Evolutionary conservation across 129 eudicot species (phyloP), one percentile per base, ranked within the genome.

Genomic region (Tagetes patula): DNA sequence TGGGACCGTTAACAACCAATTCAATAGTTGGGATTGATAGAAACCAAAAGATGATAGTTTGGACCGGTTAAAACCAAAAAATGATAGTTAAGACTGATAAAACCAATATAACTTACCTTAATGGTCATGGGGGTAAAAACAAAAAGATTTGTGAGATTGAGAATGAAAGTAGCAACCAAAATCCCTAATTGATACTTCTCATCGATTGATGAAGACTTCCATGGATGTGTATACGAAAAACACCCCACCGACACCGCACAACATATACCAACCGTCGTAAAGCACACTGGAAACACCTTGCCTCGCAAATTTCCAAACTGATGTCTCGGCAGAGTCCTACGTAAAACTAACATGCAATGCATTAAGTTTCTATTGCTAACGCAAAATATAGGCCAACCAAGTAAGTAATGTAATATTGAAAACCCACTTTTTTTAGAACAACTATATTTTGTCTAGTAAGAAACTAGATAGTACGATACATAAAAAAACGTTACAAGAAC

Each of bases 251-350:
- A 77, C 55, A 87, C 84, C 20, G 96, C 98, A 84, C 96, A 94
- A 66, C 96, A 94, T 50, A 86, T 87, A 9, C 98, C 96, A 41
- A 90, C 98, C 96, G 90, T 67, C 39, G 87, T 84, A 52, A 94
- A 94, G 70, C 90, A 94, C 1, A 96, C 98, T 56, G 98, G 96
- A 72, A 94, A 94, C 98, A 94, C 90, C 82, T 94, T 94, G 84
- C 96, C 87, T 70, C 90, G 98, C 77, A 94, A 78, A 79, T 94
- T 94, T 70, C 98, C 98, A 86, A 94, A 94, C 81, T 90, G 96
- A 80, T 94, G 98, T 76, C 98, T 90, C 4, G 98, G 98, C 77
- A 94, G 74, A 81, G 90, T 84, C 86, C 96, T 91, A 30, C 27
- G 1, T 36, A 53, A 56, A 12, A 27, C n/a, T 4, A 32, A 50